These are phyloP conservation scores for Dentiscutata heterogama DNA, from an alignment of 371 early-diverging fungal species.

Conservation along the genomic window DNA sequence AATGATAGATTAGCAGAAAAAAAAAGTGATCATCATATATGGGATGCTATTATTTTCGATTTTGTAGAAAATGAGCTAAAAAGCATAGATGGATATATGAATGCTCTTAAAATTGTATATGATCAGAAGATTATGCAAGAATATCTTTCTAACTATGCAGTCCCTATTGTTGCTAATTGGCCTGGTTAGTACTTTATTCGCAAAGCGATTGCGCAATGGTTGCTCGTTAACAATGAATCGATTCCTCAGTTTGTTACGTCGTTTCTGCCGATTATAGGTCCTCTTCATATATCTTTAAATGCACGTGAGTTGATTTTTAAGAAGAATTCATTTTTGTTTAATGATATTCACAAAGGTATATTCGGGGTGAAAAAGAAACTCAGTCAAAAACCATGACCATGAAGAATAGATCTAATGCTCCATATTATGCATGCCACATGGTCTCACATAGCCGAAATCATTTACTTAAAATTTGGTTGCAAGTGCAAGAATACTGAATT, in stretches of 20 bases:
- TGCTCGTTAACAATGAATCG: slow-evolving; percentile 2
- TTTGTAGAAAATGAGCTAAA: slow-evolving; percentile 20
- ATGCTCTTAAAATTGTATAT: not conserved
- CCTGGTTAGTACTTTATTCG: too few species aligned
- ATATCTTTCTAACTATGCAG: too few species aligned
- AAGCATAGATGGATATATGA: not conserved
- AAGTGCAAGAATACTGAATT: slow-evolving; percentile 21
- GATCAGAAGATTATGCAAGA: not conserved
- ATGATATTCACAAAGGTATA: too few species aligned
- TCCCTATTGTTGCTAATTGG: too few species aligned
- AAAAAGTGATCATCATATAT: slow-evolving; percentile 12
- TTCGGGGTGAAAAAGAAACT: not conserved
- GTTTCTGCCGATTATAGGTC: not conserved
- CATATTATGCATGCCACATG: slow-evolving; percentile 17
- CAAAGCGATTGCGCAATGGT: too few species aligned
- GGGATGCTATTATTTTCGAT: not conserved
- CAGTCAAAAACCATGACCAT: not conserved
- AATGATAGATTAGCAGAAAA: too few species aligned
- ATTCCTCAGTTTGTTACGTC: not conserved
- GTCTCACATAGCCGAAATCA: not conserved
- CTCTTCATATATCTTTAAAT: too few species aligned
- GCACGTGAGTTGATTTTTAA: not conserved
- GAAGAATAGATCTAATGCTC: slow-evolving; percentile 20
- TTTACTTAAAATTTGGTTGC: slow-evolving; percentile 9
- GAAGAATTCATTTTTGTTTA: not conserved